Evolutionary conservation across 176 grass and related monocot genomes (phyloP).

Genomic region (Eragrostis nindensis): DNA sequence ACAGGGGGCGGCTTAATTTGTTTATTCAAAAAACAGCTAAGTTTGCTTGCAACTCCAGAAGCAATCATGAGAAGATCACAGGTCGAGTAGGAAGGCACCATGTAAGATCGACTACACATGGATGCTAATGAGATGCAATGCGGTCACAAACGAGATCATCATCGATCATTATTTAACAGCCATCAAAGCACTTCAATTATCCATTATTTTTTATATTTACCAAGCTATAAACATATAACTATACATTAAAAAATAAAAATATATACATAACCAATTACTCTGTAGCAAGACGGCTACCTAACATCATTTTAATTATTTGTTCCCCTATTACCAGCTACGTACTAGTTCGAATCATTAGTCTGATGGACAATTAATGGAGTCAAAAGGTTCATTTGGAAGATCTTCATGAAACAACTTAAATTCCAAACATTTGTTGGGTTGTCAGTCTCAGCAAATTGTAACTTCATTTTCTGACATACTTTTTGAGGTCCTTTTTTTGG

Average conservation of each 20-base stretch:
- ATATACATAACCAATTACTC: background rate
- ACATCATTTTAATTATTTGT: background rate
- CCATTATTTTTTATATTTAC: background rate
- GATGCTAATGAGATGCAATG: background rate
- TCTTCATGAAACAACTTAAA: background rate
- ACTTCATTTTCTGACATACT: slow-evolving; percentile 5
- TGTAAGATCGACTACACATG: background rate
- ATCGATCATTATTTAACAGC: background rate
- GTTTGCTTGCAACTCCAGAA: slow-evolving; percentile 30
- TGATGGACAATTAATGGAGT: background rate
- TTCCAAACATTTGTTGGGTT: slow-evolving; percentile 21
- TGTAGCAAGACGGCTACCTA: background rate
- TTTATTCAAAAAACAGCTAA: slow-evolving; percentile 16
- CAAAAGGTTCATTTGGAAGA: background rate
- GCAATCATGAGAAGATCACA: slow-evolving; percentile 33
- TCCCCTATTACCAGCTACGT: background rate
- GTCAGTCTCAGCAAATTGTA: slow-evolving; percentile 18
- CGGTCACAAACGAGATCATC: background rate
- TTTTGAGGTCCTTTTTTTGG: background rate
- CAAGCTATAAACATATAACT: background rate
- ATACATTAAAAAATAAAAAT: background rate
- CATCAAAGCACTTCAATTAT: background rate
- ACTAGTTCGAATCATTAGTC: background rate
- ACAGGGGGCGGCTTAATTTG: background rate
- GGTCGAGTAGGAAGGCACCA: background rate